phyloP scores from a whole-genome alignment of 2,329 filamentous ascomycete genomes.

The Sporothrix mexicana region DNA sequence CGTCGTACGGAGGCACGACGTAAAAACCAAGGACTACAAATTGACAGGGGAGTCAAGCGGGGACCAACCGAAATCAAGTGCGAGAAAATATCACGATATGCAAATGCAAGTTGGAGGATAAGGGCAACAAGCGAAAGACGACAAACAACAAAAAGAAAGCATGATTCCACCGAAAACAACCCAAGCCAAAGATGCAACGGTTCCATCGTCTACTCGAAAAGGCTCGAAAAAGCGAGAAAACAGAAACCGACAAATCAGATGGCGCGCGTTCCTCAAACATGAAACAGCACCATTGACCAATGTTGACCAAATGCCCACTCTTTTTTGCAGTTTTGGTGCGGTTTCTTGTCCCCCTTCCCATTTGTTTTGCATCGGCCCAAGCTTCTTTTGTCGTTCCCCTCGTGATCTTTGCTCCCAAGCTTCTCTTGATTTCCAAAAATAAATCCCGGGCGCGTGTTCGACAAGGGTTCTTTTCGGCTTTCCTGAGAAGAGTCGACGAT shows the following conservation, averaged over 20 bases:
- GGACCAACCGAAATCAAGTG: neutral
- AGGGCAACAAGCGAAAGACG: neutral
- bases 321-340: neutral
- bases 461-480: neutral
- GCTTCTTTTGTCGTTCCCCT: neutral
- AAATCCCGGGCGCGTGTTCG: neutral
- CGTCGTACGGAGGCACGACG: no score
- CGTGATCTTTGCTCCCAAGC: neutral
- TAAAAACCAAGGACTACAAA: neutral
- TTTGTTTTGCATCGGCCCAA: neutral
- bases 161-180: constrained; percentile 2
- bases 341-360: neutral
- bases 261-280: constrained; percentile 26
- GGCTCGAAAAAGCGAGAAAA: neutral
- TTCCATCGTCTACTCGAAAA: neutral
- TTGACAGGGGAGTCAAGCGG: neutral
- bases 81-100: neutral
- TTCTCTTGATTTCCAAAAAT: constrained; percentile 24
- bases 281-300: constrained; percentile 24
- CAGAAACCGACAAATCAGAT: constrained; percentile 22
- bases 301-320: neutral
- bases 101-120: neutral
- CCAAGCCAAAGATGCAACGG: neutral
- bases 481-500: neutral
- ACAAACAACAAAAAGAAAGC: neutral